These are phyloP conservation scores for Epichloe amarillans DNA, from an alignment of 2,329 filamentous ascomycete species.

Conservation along the genomic window DNA sequence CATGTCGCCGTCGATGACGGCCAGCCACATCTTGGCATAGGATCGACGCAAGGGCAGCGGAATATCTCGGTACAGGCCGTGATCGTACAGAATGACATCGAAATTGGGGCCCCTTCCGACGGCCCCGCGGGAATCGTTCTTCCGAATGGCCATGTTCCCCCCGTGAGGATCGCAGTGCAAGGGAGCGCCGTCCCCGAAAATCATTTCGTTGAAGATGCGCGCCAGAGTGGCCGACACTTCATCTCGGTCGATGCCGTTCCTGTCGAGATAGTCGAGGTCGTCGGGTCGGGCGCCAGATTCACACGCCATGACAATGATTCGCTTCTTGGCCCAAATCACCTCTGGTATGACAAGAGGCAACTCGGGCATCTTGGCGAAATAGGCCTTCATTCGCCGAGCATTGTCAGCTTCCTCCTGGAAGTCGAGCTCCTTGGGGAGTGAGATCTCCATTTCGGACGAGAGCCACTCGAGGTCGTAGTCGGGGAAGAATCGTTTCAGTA, in stretches of 20 bases:
- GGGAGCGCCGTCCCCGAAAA: conserved; percentile 78
- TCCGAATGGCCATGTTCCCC: conserved; percentile 85
- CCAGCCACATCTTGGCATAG: conserved; percentile 96
- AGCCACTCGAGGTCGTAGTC: conserved; percentile 97
- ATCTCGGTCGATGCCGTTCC: conserved; percentile 78
- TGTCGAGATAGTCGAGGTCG: conserved; percentile 76
- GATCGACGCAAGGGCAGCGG: conserved; percentile 62
- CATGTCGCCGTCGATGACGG: conserved; percentile 84
- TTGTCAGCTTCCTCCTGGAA: conserved; percentile 80
- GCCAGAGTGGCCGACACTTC: conserved; percentile 87
- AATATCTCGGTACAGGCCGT: conserved; percentile 91
- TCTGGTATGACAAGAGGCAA: conserved; percentile 80
- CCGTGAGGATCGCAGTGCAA: conserved; percentile 96
- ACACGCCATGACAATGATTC: conserved; percentile 92
- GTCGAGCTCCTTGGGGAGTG: conserved; percentile 81
- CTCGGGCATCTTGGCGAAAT: conserved; percentile 62
- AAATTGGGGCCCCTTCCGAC: conserved; percentile 56
- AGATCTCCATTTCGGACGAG: conserved; percentile 81
- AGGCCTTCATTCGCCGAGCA: conserved; percentile 61
- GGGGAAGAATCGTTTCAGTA: conserved; percentile 84
- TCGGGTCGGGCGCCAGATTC: conserved; percentile 78
- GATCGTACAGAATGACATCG: conserved; percentile 91
- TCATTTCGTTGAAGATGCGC: conserved; percentile 98
- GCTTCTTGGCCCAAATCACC: conserved; percentile 76
- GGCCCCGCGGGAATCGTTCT: conserved; percentile 47